These are phyloP conservation scores for Kappamyces sp. DNA, from an alignment of 192 early-diverging fungal genomes.

Conservation along the genomic window DNA sequence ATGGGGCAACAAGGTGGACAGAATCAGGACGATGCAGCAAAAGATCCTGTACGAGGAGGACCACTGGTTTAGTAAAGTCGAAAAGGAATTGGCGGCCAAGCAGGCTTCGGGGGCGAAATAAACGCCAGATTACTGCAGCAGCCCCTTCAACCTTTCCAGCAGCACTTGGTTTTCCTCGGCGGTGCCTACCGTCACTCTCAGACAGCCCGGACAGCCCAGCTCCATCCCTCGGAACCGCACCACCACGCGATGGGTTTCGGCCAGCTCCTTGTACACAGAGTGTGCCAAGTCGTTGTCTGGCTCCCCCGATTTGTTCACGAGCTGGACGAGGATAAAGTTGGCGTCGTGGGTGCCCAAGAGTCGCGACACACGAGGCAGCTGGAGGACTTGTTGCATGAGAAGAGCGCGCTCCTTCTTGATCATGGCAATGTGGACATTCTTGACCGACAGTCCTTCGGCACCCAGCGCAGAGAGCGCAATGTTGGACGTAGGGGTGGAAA, in stretches of 20 bases:
- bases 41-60: no score
- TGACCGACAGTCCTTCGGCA: slow-evolving; percentile 57
- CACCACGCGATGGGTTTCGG: slow-evolving; percentile 78
- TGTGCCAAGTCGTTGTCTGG: slow-evolving; percentile 69
- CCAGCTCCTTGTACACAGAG: slow-evolving; percentile 74
- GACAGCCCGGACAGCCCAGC: slow-evolving; percentile 84
- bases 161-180: slow-evolving; percentile 71
- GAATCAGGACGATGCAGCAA: no score
- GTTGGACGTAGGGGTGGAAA: slow-evolving; percentile 77
- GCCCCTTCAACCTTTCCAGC: slow-evolving; percentile 35
- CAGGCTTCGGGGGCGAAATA: not conserved
- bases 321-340: slow-evolving; percentile 90
- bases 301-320: slow-evolving; percentile 59
- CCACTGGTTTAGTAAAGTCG: not conserved
- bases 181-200: slow-evolving; percentile 92
- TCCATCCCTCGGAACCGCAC: slow-evolving; percentile 93
- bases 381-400: slow-evolving; percentile 58
- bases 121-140: not conserved
- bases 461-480: slow-evolving; percentile 76
- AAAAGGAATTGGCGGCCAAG: slow-evolving; percentile 5
- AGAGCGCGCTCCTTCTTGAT: slow-evolving; percentile 62
- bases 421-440: slow-evolving; percentile 52
- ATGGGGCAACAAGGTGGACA: no score
- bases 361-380: slow-evolving; percentile 59
- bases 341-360: slow-evolving; percentile 86